Evolutionary conservation across 2,329 filamentous ascomycete species (phyloP).

Genomic region (Tolypocladium cylindrosporum): DNA sequence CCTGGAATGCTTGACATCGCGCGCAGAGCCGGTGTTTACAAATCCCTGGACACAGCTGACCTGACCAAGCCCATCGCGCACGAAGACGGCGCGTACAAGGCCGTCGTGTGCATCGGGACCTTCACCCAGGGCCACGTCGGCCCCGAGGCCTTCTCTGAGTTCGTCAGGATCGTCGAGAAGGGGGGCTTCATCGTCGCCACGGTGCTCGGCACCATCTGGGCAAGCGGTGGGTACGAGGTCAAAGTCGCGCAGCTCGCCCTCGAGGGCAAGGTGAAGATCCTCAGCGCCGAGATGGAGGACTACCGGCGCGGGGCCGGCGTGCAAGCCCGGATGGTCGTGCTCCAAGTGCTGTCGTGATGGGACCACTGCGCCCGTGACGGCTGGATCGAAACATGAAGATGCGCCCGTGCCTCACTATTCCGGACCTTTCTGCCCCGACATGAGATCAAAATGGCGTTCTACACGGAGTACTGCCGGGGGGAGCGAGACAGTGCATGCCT

Average conservation of each 20-base stretch:
- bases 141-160: slow-evolving; percentile 36
- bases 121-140: slow-evolving; percentile 46
- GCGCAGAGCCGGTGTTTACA: slow-evolving; percentile 35
- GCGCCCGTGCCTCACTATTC: neutral
- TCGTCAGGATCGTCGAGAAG: slow-evolving; percentile 35
- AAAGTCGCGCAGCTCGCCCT: slow-evolving; percentile 27
- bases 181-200: slow-evolving; percentile 40
- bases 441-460: neutral
- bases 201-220: slow-evolving; percentile 39
- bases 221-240: slow-evolving; percentile 33
- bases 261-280: slow-evolving; percentile 16
- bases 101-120: slow-evolving; percentile 42
- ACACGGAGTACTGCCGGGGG: neutral
- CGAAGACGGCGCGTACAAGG: slow-evolving; percentile 33
- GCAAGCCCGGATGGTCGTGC: slow-evolving; percentile 19
- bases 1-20: slow-evolving; percentile 44
- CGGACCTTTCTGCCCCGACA: neutral
- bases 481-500: neutral
- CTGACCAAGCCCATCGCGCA: slow-evolving; percentile 31
- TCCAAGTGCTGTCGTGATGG: slow-evolving; percentile 10
- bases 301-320: slow-evolving; percentile 20
- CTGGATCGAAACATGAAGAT: neutral
- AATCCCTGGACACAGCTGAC: slow-evolving; percentile 32
- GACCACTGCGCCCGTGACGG: neutral
- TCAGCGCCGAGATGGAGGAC: slow-evolving; percentile 19